Evolutionary conservation across 2,329 filamentous ascomycete genomes (phyloP).

Genomic region (Aspergillus quadricinctus): DNA sequence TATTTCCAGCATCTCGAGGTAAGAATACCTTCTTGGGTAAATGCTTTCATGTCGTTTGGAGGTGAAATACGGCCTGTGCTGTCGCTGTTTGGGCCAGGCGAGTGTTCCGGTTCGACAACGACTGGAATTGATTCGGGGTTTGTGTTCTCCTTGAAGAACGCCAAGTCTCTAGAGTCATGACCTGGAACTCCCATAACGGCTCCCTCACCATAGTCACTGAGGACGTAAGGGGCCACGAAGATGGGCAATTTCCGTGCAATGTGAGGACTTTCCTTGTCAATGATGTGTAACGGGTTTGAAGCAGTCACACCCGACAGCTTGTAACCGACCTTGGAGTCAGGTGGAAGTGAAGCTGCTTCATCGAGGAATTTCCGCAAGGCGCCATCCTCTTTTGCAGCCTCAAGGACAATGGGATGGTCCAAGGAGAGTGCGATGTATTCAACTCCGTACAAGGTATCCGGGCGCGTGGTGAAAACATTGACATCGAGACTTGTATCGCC

Average conservation of each 20-base stretch:
- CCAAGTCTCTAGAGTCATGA: conserved; percentile 72
- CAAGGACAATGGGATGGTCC: conserved; percentile 63
- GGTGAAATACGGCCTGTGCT: conserved; percentile 16
- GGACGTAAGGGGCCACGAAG: conserved; percentile 78
- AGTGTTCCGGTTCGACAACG: conserved; percentile 52
- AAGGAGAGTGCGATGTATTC: conserved; percentile 79
- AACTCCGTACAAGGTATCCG: conserved; percentile 81
- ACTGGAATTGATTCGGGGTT: conserved; percentile 56
- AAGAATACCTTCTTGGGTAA: conserved; percentile 63
- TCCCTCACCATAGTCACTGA: conserved; percentile 79
- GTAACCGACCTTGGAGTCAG: conserved; percentile 62
- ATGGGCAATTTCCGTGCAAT: conserved; percentile 57
- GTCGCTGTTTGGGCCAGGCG: conserved; percentile 16
- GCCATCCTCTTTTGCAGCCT: conserved; percentile 56
- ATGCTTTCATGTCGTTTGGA: conserved; percentile 50
- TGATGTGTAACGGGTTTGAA: conserved; percentile 59
- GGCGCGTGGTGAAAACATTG: conserved; percentile 76
- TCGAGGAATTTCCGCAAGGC: conserved; percentile 66
- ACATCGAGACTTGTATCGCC: conserved; percentile 42
- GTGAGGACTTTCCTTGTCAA: conserved; percentile 46
- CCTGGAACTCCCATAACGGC: conserved; percentile 90
- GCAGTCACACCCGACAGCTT: conserved; percentile 58
- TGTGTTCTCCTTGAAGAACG: conserved; percentile 73
- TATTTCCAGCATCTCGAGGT: conserved; percentile 63
- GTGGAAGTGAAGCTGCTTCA: conserved; percentile 48